Base-by-base conservation (phyloP, 1,284 basidiomycete genomes). In the Cutaneotrichosporon daszewskae region DNA sequence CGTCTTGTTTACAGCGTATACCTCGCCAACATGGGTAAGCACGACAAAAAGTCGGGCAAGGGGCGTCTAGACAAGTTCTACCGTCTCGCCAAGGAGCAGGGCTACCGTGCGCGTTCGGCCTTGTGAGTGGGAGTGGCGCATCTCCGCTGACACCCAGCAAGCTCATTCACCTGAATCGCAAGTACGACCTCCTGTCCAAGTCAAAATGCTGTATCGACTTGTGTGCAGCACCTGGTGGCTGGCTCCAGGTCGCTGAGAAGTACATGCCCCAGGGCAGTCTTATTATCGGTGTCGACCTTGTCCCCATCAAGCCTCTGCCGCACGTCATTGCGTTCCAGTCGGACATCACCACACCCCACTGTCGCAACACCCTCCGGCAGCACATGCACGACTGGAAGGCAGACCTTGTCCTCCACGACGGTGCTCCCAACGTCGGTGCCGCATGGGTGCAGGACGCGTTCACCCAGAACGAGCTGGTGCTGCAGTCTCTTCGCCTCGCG, bases 391-490 rank as follows among this genome's bases (percentile, higher is more conserved):
- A 97, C 70, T 98, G 95, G 94, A 95, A 92, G 72, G 95, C 95
- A n/a, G 95, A 99, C 68, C 81, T 98, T 43, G 92, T 99, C n/a
- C 79, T 99, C 43, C 95, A 99, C 72, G 95, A 99, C 72, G 95
- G 95, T 77, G 95, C 95, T 32, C 95, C 95, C 32, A 99, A 99
- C 69, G 95, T 99, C 70, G 95, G 95, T 77, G 88, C 91, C 20
- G 95, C 95, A 12, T 99, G 95, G 95, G 82, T 98, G 48, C 95
- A 99, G 71, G 95, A 99, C 73, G 95, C 95, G 1, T 99, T 94
- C 75, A 84, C 83, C 50, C 95, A 99, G 68, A 89, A 89, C 37
- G 95, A 99, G 71, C 84, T 99, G 49, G 94, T 96, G 45, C 79
- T 99, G 47, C 92, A 89, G 80, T 87, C 86, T 67, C 76, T 99